Evolutionary conservation across 73 alveolate genomes (phyloP), one percentile per base, ranked within the genome.

Genomic region (Symbiodinium pilosum): DNA sequence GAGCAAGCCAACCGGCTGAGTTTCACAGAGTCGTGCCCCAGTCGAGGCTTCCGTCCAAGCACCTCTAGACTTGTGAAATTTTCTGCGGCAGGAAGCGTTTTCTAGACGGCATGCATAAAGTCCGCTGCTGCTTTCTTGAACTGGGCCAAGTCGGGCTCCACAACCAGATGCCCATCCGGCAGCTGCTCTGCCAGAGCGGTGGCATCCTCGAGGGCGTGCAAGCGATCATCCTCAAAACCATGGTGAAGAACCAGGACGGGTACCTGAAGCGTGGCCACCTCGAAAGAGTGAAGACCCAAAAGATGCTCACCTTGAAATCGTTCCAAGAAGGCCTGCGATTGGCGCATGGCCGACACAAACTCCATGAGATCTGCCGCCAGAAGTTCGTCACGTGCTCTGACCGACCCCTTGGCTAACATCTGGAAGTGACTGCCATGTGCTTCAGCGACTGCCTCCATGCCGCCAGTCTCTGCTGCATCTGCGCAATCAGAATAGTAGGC

Each of bases 141-240:
- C 86, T 11, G 1, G 11, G 28, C 34, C 4, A n/a, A 43, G 36
- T 75, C 86, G 4, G 86, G n/a, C 51, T 32, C 86, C 51, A 36
- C 43, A 43, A 36, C 32, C 7, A 75, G 86, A 43, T 38, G 30
- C 9, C 81, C 81, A 30, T 18, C 30, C 24, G 81, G 39, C 20
- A 91, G 36, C 39, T 91, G 88, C 77, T 32, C 24, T 2, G 97
- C 44, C 40, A 91, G 39, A 14, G 24, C 40, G n/a, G n/a, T 32
- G 9, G 97, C 97, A 71, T 91, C 97, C 18, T 91, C 97, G 89
- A 91, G 56, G 40, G 88, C 88, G 30, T 91, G 97, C 20, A 91
- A 81, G 11, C 81, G 97, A 43, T 91, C 97, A 18, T 91, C 97
- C 44, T 32, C 52, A 38, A 91, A 47, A 41, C 97, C 97, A 11